Percentiles rank a stretch among this genome's conserved stretches.
phyloP scores from a whole-genome alignment of 2,329 filamentous ascomycete species.

The Exophiala oligosperma region DNA sequence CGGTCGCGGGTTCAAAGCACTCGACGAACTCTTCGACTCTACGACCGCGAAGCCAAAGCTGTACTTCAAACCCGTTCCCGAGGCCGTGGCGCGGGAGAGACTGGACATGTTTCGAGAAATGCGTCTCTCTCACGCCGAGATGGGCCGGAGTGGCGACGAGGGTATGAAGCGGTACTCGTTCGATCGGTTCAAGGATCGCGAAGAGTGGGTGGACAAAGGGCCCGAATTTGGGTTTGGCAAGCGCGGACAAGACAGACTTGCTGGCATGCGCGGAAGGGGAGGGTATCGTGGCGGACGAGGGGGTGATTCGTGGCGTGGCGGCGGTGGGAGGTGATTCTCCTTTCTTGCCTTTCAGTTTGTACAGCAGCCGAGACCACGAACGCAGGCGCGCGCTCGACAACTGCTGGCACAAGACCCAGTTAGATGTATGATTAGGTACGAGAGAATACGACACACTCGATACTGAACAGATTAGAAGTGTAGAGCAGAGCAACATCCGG shows the following conservation, averaged over 20 bases:
- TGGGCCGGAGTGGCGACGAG: slow-evolving; percentile 43
- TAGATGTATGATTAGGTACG: no score
- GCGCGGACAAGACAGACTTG: slow-evolving; percentile 29
- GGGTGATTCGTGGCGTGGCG: slow-evolving; percentile 21
- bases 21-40: slow-evolving; percentile 61
- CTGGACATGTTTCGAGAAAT: slow-evolving; percentile 58
- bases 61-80: slow-evolving; percentile 66
- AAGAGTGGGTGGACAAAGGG: slow-evolving; percentile 69
- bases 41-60: slow-evolving; percentile 64
- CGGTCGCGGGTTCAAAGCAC: slow-evolving; percentile 51
- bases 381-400: no score
- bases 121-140: slow-evolving; percentile 35
- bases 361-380: neutral
- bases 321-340: slow-evolving; percentile 11
- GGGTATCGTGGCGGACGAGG: slow-evolving; percentile 24
- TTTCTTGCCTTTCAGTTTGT: neutral
- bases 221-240: slow-evolving; percentile 60
- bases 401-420: no score
- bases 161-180: slow-evolving; percentile 73
- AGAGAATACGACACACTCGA: no score
- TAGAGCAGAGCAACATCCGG: no score
- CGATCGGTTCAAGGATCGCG: slow-evolving; percentile 53
- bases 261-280: slow-evolving; percentile 38
- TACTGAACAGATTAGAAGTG: no score
- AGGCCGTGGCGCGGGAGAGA: slow-evolving; percentile 64